phyloP scores from a whole-genome alignment of 1,139 yeast genomes.

The Kodamaea anthophila region DNA sequence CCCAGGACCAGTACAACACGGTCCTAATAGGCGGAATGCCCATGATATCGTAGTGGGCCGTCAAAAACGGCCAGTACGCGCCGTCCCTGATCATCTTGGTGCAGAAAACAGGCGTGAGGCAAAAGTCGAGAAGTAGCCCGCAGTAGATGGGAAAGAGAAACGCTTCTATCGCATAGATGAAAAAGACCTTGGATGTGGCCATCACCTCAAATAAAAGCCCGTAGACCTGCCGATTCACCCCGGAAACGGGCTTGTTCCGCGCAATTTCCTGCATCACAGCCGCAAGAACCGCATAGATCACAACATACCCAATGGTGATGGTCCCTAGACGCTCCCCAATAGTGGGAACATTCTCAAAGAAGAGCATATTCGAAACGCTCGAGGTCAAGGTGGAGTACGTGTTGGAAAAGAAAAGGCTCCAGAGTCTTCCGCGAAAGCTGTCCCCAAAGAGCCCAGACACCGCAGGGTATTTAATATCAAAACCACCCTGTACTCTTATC shows the following conservation, averaged over 20 bases:
- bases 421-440: not conserved
- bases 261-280: constrained; percentile 30
- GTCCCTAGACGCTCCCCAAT: constrained; percentile 28
- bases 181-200: constrained; percentile 63
- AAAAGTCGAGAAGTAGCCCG: constrained; percentile 71
- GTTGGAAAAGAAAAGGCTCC: too few relatives aligned
- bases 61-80: constrained; percentile 14
- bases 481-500: too few relatives aligned
- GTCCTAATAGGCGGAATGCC: constrained; percentile 14
- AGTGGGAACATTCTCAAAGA: not conserved
- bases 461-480: too few relatives aligned
- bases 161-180: constrained; percentile 72
- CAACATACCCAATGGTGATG: constrained; percentile 33
- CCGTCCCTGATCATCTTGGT: constrained; percentile 1
- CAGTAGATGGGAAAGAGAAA: constrained; percentile 81
- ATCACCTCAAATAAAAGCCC: constrained; percentile 47
- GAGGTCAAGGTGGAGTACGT: not conserved
- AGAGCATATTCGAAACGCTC: not conserved
- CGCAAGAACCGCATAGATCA: constrained; percentile 24
- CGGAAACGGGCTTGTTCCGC: constrained; percentile 40
- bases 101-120: constrained; percentile 47
- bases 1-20: constrained; percentile 59
- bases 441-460: not conserved
- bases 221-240: constrained; percentile 44
- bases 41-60: constrained; percentile 19